Conservation (phyloP, 2,329 filamentous ascomycete species). For the Venturia effusa region DNA sequence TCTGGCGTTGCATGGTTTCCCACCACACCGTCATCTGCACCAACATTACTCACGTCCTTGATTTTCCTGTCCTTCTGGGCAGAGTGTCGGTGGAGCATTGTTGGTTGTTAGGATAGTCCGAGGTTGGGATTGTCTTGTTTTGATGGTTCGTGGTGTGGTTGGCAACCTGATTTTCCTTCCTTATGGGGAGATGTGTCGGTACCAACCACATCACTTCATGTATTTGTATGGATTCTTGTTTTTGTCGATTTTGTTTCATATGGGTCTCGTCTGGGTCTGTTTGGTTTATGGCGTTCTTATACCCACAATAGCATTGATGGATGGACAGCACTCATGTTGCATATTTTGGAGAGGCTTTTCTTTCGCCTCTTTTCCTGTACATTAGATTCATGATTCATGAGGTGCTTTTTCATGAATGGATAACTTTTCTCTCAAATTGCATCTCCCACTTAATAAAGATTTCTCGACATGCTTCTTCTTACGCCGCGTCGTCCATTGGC, state of each 20-base stretch:
- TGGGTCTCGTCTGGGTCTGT: background rate
- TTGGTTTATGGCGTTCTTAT: background rate
- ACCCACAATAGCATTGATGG: background rate
- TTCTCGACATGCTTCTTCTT: too few species aligned
- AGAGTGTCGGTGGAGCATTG: background rate
- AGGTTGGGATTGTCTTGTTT: background rate
- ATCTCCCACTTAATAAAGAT: too few species aligned
- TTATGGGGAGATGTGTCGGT: constrained; percentile 1
- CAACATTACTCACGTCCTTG: constrained; percentile 1
- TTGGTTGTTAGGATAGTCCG: background rate
- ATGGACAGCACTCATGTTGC: background rate
- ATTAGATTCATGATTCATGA: background rate
- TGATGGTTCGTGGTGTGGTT: background rate
- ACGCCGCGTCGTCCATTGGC: too few species aligned
- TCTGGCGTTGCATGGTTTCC: background rate
- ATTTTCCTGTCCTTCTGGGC: background rate
- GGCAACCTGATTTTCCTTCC: background rate
- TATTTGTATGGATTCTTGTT: background rate
- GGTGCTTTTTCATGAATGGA: background rate
- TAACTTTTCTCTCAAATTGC: background rate
- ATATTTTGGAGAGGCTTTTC: background rate
- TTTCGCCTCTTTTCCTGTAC: background rate
- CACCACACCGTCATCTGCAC: background rate
- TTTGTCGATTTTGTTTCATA: background rate
- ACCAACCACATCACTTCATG: background rate